Conservation (phyloP, 176 grass and related monocot species). For the Ensete glaucum region DNA sequence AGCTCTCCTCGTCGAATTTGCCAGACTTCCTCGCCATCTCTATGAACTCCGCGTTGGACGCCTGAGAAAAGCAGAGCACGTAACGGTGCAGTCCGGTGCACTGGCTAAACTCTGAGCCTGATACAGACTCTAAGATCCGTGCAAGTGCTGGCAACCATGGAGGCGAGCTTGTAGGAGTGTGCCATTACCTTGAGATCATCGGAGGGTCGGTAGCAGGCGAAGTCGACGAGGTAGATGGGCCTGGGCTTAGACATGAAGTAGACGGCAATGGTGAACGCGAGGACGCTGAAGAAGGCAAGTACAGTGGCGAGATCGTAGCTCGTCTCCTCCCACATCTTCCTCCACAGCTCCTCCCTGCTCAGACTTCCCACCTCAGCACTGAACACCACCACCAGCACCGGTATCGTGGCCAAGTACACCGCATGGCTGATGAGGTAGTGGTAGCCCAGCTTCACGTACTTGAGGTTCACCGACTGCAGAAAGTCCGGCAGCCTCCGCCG, state of each 20-base stretch:
- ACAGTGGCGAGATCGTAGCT: constrained; percentile 90
- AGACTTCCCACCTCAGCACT: constrained; percentile 81
- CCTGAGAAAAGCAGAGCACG: constrained; percentile 10
- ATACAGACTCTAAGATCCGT: too few species aligned
- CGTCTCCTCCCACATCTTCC: constrained; percentile 76
- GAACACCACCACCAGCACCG: constrained; percentile 72
- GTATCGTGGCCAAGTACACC: constrained; percentile 88
- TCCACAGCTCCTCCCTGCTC: constrained; percentile 75
- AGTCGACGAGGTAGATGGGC: constrained; percentile 91
- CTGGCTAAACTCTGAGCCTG: too few species aligned
- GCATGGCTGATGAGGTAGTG: constrained; percentile 91
- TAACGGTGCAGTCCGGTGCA: too few species aligned
- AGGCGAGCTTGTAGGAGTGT: background rate
- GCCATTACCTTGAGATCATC: constrained; percentile 76
- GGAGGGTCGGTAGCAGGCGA: constrained; percentile 69
- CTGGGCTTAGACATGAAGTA: constrained; percentile 79
- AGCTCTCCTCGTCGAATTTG: constrained; percentile 89
- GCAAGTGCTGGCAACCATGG: too few species aligned
- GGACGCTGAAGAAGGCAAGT: constrained; percentile 75
- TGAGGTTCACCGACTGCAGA: constrained; percentile 90
- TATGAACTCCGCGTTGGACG: constrained; percentile 69
- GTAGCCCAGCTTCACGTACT: constrained; percentile 87
- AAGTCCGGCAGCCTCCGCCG: constrained; percentile 81
- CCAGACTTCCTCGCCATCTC: constrained; percentile 67
- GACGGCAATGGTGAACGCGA: constrained; percentile 83